Conservation (phyloP, 192 early-diverging fungal genomes). For the Dissophora globulifera region DNA sequence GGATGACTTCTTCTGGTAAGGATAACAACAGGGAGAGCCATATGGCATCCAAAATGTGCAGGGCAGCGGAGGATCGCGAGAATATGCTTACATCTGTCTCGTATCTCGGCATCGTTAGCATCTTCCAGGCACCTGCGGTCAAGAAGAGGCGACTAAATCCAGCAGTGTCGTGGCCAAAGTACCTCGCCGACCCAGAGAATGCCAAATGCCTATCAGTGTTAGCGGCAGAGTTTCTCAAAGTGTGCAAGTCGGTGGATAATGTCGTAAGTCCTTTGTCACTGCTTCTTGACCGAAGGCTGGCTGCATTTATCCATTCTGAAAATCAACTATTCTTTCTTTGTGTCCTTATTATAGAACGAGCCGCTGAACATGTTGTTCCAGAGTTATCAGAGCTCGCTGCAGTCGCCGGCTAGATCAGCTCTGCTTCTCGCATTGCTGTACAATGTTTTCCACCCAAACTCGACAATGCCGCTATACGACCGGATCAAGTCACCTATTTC, state of each 20-base stretch:
- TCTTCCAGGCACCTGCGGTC: slow-evolving; percentile 29
- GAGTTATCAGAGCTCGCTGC: slow-evolving; percentile 32
- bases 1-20: slow-evolving; percentile 39
- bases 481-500: slow-evolving; percentile 46
- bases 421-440: slow-evolving; percentile 35
- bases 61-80: neutral
- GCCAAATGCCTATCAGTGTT: slow-evolving; percentile 26
- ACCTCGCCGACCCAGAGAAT: slow-evolving; percentile 39
- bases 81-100: neutral
- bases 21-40: too few relatives aligned
- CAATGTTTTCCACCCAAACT: slow-evolving; percentile 50
- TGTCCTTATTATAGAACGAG: slow-evolving; percentile 23
- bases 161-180: slow-evolving; percentile 25
- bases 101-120: slow-evolving; percentile 13
- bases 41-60: neutral
- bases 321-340: neutral
- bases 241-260: slow-evolving; percentile 39
- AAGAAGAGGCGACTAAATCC: slow-evolving; percentile 40
- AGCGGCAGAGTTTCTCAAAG: slow-evolving; percentile 45
- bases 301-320: too few relatives aligned
- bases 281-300: neutral
- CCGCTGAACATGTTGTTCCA: slow-evolving; percentile 27
- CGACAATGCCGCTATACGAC: slow-evolving; percentile 39
- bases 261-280: slow-evolving; percentile 17
- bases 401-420: slow-evolving; percentile 30